Base-by-base conservation (phyloP, 495 filamentous ascomycete species). In the Aspergillus ostianus region DNA sequence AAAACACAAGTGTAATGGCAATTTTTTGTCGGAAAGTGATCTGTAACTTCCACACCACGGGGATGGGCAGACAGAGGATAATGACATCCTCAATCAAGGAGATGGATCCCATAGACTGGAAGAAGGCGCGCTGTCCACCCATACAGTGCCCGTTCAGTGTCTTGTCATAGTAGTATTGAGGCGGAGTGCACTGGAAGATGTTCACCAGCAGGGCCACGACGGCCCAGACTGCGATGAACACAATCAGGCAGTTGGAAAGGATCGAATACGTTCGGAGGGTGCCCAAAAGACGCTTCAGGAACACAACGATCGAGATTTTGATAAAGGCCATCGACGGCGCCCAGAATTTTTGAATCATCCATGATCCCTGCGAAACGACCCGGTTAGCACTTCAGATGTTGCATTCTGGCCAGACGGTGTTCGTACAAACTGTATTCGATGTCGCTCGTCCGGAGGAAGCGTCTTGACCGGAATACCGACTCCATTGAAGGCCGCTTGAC, bases 261-360 rank as follows among this genome's bases (percentile, higher is more conserved):
- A 53, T 52, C 9, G 47, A 29, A 30, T 61, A 64, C 2, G 51
- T 29, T 29, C 50, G 41, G 21, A 67, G 19, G 1, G 66, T 61
- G n/a, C 63, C 61, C n/a, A 70, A 59, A 9, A 70, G 51, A 18
- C 66, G 64, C 20, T 61, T 59, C 29, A 70, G 66, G 44, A 73
- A 69, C 26, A 74, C 51, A 19, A 76, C 59, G 46, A 76, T 73
- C 15, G 70, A 73, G 30, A 70, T 69, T 55, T 76, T 76, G 50
- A 67, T 65, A 32, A 73, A 58, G 53, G 67, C 70, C 30, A 68
- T 64, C 13, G 67, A 64, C 6, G 65, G 62, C 7, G 65, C 58
- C 65, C 65, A 67, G 58, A 67, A 67, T 19, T 67, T 67, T 18
- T 64, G 62, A 23, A 67, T 62, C 62, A 67, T 67, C 65, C 65